Evolutionary conservation across 2,329 filamentous ascomycete genomes (phyloP), one percentile per base, ranked within the genome.

Genomic region (Botrytis sinoallii): DNA sequence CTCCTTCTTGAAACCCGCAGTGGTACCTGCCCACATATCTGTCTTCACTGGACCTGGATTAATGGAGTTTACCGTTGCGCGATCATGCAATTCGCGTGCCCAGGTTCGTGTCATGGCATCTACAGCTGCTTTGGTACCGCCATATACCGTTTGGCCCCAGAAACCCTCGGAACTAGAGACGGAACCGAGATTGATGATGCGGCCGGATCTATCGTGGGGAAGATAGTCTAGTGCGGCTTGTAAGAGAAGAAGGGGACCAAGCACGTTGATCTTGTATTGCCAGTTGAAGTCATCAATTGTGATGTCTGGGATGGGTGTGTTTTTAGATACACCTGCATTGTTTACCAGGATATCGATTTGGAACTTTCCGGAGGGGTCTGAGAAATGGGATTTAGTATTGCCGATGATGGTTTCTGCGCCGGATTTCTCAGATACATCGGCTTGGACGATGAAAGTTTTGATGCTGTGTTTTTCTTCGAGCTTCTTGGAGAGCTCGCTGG

Each of bases 281-380:
- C 87, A 84, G 61, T 90, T 86, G 83, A 95, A 97, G 79, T 94
- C 88, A 20, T 86, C 85, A 9, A 86, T 80, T 6, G 87, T 88
- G 75, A 93, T 88, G 42, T 92, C 88, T 69, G 88, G 86, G 38
- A 92, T 83, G 40, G 84, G 81, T 77, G 91, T 88, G 83, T 96
- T 95, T 57, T 88, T 84, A 46, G 88, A 85, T 10, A 90, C 84
- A 71, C 93, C 94, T 44, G 94, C 94, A 82, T 97, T 97, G 87
- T 97, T 97, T 85, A 97, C 85, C 71, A 97, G 85, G 75, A 97
- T 93, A 83, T 97, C 93, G 79, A 97, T 87, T 79, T 91, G 89
- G 81, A 94, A 88, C 74, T 83, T 80, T 9, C 77, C 78, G 67
- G 79, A 83, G 42, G 87, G 85, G 73, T 86, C 81, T 14, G 86